Evolutionary conservation across 345 rosid genomes (phyloP).

Genomic region (Salix suchowensis): DNA sequence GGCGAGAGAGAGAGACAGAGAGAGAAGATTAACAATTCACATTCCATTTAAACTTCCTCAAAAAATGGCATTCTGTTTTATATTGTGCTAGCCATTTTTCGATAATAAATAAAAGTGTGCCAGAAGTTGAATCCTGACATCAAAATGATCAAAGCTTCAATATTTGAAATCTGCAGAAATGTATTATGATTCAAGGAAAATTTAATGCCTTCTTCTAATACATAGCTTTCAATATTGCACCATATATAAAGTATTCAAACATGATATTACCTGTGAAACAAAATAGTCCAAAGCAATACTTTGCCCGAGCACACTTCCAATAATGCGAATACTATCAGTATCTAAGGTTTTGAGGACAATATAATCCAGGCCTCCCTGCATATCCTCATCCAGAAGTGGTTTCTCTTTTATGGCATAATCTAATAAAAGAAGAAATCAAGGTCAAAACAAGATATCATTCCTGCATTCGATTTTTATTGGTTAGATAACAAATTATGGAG

Average conservation of each 20-base stretch:
- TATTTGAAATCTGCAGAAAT: not conserved
- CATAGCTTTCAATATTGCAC: not conserved
- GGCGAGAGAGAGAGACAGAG: not conserved
- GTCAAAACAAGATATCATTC: slow-evolving; percentile 15
- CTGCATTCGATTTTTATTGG: not conserved
- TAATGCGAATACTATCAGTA: slow-evolving; percentile 75
- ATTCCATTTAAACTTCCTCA: not conserved
- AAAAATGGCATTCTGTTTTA: slow-evolving; percentile 3
- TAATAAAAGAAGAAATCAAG: slow-evolving; percentile 23
- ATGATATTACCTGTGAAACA: slow-evolving; percentile 71
- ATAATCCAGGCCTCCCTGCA: slow-evolving; percentile 83
- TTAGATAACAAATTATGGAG: not conserved
- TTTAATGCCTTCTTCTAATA: not conserved
- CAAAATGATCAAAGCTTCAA: not conserved
- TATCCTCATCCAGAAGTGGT: slow-evolving; percentile 60
- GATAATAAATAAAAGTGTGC: not conserved
- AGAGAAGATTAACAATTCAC: not conserved
- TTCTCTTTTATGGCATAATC: slow-evolving; percentile 90
- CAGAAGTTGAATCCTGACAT: not conserved
- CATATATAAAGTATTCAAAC: not conserved
- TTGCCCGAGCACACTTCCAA: slow-evolving; percentile 93
- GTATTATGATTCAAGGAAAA: not conserved
- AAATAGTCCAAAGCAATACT: slow-evolving; percentile 91
- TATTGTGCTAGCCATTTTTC: not conserved
- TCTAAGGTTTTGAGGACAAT: slow-evolving; percentile 69